Conservation (phyloP, 768 basidiomycete genomes). For the Strobilomyces echinocephalus region DNA sequence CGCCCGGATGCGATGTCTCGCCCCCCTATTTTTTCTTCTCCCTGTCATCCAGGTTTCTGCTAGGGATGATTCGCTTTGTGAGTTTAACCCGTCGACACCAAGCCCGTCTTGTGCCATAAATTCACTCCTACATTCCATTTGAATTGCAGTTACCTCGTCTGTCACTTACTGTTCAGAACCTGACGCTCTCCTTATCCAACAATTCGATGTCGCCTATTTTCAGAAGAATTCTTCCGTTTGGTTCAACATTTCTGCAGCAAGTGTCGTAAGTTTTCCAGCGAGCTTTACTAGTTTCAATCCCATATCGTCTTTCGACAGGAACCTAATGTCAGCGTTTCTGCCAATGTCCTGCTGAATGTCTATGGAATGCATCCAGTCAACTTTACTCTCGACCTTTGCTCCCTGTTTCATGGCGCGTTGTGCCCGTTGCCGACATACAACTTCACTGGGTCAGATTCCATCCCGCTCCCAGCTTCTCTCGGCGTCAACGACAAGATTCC, state of each 20-base stretch:
- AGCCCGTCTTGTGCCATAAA: background rate
- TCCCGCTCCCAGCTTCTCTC: conserved; percentile 58
- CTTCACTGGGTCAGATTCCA: conserved; percentile 76
- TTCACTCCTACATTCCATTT: conserved; percentile 2
- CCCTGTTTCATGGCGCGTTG: conserved; percentile 67
- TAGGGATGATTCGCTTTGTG: conserved; percentile 57
- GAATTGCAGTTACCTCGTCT: conserved; percentile 67
- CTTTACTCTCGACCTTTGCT: conserved; percentile 82
- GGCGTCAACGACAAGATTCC: conserved; percentile 60
- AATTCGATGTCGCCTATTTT: conserved; percentile 71
- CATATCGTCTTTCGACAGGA: conserved; percentile 39
- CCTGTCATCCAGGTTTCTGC: conserved; percentile 41
- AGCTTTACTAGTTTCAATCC: conserved; percentile 2
- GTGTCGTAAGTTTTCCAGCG: conserved; percentile 57
- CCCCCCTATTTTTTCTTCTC: conserved; percentile 37
- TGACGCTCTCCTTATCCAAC: conserved; percentile 71
- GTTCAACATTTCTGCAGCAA: conserved; percentile 84
- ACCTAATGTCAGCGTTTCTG: conserved; percentile 73
- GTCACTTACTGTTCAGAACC: conserved; percentile 85
- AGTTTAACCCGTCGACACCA: conserved; percentile 26
- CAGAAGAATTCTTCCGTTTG: conserved; percentile 65
- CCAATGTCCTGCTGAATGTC: conserved; percentile 78
- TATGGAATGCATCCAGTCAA: conserved; percentile 85
- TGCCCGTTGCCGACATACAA: conserved; percentile 83
- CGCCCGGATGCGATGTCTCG: conserved; percentile 70